These are phyloP conservation scores for Phytophthora parvispora DNA, from an alignment of 352 stramenopile species.

Conservation along the genomic window DNA sequence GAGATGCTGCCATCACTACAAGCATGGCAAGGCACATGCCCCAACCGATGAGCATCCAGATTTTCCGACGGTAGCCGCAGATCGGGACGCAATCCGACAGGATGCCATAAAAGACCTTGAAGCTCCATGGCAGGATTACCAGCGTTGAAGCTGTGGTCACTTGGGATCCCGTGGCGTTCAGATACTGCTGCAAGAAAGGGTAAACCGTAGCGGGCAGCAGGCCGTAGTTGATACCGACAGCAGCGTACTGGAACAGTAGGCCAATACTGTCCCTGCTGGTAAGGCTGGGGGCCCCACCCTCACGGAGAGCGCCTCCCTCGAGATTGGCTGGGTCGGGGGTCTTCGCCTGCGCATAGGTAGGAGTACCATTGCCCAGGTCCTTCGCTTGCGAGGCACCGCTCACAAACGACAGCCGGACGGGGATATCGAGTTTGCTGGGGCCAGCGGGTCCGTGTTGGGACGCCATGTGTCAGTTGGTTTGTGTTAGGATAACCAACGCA, in stretches of 20 bases:
- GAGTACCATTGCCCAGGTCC: slow-evolving; percentile 9
- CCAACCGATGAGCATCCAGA: slow-evolving; percentile 53
- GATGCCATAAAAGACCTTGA: slow-evolving; percentile 56
- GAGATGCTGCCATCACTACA: slow-evolving; percentile 30
- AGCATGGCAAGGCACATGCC: slow-evolving; percentile 34
- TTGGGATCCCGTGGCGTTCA: slow-evolving; percentile 36
- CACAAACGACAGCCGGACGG: slow-evolving; percentile 17
- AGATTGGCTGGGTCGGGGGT: slow-evolving; percentile 21
- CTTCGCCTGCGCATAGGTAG: slow-evolving; percentile 20
- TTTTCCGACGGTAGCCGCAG: slow-evolving; percentile 25
- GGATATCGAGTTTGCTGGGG: slow-evolving; percentile 19
- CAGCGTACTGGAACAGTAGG: slow-evolving; percentile 48
- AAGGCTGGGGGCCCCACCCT: slow-evolving; percentile 32
- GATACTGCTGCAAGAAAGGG: slow-evolving; percentile 53
- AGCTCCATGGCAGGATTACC: slow-evolving; percentile 66
- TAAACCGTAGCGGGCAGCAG: slow-evolving; percentile 46
- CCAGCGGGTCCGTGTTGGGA: slow-evolving; percentile 3
- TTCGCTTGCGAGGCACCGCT: slow-evolving; percentile 30
- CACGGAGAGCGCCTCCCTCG: slow-evolving; percentile 41
- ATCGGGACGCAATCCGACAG: slow-evolving; percentile 76
- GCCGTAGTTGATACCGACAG: slow-evolving; percentile 41
- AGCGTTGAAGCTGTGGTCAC: slow-evolving; percentile 38
- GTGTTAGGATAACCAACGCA: not conserved
- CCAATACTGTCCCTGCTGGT: slow-evolving; percentile 41
- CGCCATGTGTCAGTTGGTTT: not conserved